A percentile compares a stretch with the other conserved stretches of the same genome.
phyloP scores from a whole-genome alignment of 2,329 filamentous ascomycete genomes.

The Exutisphaerella laricina region DNA sequence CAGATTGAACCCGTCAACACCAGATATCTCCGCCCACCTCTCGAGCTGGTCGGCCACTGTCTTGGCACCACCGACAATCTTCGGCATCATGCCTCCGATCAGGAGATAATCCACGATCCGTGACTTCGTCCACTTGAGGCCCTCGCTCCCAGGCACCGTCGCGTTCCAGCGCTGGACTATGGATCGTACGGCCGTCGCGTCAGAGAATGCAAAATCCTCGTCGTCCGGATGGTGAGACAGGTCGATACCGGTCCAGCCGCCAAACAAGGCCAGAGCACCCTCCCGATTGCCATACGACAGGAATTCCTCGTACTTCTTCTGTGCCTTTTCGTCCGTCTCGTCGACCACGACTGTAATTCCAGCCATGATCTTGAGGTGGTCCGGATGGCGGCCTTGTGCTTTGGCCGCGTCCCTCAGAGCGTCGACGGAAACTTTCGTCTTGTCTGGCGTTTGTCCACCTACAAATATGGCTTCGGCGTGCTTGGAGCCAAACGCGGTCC shows the following conservation, averaged over 20 bases:
- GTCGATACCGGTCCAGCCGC: neutral
- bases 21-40: constrained; percentile 59
- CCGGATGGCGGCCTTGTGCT: neutral
- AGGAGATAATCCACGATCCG: constrained; percentile 36
- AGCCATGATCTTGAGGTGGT: neutral
- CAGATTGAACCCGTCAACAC: constrained; percentile 67
- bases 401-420: too few species aligned
- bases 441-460: too few species aligned
- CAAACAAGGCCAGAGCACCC: neutral
- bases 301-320: neutral
- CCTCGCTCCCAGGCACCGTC: neutral
- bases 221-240: neutral
- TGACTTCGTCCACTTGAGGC: constrained; percentile 22
- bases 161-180: neutral
- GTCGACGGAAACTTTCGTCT: too few species aligned
- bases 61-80: constrained; percentile 52
- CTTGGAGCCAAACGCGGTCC: constrained; percentile 50
- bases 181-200: neutral
- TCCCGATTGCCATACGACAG: neutral
- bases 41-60: constrained; percentile 62
- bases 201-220: neutral
- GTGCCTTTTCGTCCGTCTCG: neutral
- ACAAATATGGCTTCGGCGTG: constrained; percentile 63
- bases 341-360: neutral
- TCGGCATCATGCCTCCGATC: constrained; percentile 49